Base-by-base conservation (phyloP, 306 rosid genomes). In the Vicia faba region DNA sequence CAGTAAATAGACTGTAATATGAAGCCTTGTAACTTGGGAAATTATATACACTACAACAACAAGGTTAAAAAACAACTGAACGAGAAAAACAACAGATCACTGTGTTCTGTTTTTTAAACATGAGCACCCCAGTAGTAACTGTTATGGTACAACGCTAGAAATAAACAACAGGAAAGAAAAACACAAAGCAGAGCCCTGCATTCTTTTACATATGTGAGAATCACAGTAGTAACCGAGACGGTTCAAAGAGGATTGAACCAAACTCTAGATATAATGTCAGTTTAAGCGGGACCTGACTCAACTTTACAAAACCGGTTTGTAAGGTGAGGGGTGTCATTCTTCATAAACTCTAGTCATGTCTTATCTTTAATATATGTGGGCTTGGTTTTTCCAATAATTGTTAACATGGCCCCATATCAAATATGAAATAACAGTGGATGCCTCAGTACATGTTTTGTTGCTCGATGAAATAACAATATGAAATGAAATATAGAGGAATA, bases 401-500 rank as follows among this genome's bases (percentile, higher is more conserved):
- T 23, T 39, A 54, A 15, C 23, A 45, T 55, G 56, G 11, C 61
- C 44, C 44, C 33, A 66, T 60, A 44, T 12, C 48, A 60, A 61
- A 53, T n/a, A n/a, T n/a, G n/a, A n/a, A n/a, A n/a, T n/a, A n/a
- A n/a, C n/a, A n/a, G n/a, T n/a, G n/a, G 49, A 61, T 73, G 74
- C 43, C 61, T 36, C 31, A 23, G 45, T 36, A 23, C 55, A 49
- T 61, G 23, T 41, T 49, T 56, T 39, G 36, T 38, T 54, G 73
- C 64, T 44, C 48, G 33, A 36, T 23, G 59, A 28, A 70, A 64
- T 20, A 55, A 67, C 45, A 68, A 31, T 35, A 50, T 31, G 31
- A 45, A n/a, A n/a, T n/a, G n/a, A n/a, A 18, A 71, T 60, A 80
- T 61, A 26, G 12, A 68, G 78, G 41, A 72, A 66, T 43, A 53